Evolutionary conservation across 345 rosid species (phyloP).

Genomic region (Syzygium aqueum): DNA sequence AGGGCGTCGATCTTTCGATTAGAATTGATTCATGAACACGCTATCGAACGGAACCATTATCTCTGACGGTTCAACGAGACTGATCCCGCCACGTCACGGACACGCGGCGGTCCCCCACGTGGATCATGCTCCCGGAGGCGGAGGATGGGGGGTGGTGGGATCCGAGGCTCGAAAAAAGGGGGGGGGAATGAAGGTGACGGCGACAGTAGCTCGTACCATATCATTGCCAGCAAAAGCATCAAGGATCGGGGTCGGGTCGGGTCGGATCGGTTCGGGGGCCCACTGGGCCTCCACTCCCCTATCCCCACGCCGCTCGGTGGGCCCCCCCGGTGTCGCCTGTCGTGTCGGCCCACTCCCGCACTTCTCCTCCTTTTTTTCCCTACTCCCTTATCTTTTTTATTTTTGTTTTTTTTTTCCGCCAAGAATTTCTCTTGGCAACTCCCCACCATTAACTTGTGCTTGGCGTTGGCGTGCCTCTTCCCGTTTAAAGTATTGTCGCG

Average conservation of each 20-base stretch:
- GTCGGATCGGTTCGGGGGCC: not conserved
- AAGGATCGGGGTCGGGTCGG: not conserved
- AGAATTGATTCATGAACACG: not conserved
- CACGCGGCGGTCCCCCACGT: not conserved
- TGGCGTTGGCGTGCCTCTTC: not conserved
- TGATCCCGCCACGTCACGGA: not conserved
- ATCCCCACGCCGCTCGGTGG: constrained; percentile 28
- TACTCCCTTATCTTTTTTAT: not conserved
- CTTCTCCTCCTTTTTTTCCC: constrained; percentile 21
- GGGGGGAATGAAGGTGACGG: not conserved
- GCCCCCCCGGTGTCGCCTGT: constrained; percentile 9
- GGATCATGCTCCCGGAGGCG: not conserved
- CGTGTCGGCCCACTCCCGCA: constrained; percentile 38
- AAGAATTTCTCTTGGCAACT: not conserved
- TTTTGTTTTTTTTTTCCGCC: not conserved
- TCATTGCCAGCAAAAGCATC: not conserved
- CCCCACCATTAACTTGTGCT: not conserved
- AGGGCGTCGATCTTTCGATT: not conserved
- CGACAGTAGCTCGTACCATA: not conserved
- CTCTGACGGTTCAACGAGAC: not conserved
- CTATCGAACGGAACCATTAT: too few species aligned
- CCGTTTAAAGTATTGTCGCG: not conserved
- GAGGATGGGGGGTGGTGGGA: not conserved
- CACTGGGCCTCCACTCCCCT: not conserved
- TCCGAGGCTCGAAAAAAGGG: not conserved